phyloP scores from a whole-genome alignment of 2,329 filamentous ascomycete species.

The Aureobasidium musti region DNA sequence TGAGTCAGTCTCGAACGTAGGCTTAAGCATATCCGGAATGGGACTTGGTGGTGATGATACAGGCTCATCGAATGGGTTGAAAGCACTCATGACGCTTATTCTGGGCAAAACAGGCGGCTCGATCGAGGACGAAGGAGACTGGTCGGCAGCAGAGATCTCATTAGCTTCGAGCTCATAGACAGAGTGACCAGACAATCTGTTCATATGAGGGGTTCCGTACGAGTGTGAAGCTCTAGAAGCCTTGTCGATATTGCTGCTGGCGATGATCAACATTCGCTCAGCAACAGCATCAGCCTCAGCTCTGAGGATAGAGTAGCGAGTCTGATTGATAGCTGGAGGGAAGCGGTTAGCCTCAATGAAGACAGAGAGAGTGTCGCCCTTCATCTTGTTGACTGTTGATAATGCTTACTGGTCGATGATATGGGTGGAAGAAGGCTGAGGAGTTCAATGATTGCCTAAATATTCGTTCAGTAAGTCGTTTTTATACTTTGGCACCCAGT shows the following conservation, averaged over 20 bases:
- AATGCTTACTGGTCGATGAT: not conserved
- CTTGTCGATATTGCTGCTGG: not conserved
- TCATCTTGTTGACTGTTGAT: not conserved
- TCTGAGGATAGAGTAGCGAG: conserved; percentile 11
- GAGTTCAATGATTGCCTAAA: not conserved
- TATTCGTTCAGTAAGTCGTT: not conserved
- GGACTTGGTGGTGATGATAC: not conserved
- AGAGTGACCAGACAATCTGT: not conserved
- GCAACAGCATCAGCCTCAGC: not conserved
- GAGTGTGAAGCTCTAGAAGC: not conserved
- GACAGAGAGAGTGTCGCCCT: not conserved
- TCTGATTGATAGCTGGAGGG: conserved; percentile 12
- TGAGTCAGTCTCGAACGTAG: not conserved
- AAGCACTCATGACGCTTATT: not conserved
- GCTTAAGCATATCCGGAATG: not conserved
- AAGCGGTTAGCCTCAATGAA: conserved; percentile 25
- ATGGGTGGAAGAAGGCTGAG: no score
- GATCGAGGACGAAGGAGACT: not conserved
- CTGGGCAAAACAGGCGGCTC: not conserved
- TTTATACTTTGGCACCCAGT: not conserved
- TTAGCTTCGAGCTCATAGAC: conserved; percentile 2
- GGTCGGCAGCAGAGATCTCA: not conserved
- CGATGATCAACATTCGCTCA: not conserved
- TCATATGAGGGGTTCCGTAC: not conserved
- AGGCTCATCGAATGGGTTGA: conserved; percentile 8